Evolutionary conservation across 352 stramenopile genomes (phyloP).

Genomic region (Phytophthora citricola): DNA sequence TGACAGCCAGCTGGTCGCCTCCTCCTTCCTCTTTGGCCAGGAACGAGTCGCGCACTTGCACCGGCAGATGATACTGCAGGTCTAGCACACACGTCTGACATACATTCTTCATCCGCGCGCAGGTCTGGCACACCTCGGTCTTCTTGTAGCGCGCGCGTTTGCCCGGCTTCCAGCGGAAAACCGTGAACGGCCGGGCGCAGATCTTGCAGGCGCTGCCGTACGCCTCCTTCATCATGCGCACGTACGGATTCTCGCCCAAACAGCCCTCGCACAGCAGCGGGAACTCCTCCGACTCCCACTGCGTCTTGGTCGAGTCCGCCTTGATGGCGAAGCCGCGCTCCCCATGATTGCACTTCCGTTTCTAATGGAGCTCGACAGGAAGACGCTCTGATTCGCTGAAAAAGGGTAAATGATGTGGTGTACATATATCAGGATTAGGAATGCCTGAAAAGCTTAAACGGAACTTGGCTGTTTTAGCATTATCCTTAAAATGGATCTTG

Average conservation of each 20-base stretch:
- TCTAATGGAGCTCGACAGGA: not conserved
- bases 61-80: conserved; percentile 97
- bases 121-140: conserved; percentile 98
- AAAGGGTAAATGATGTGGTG: not conserved
- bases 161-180: conserved; percentile 98
- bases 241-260: conserved; percentile 99
- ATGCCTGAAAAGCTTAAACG: not conserved
- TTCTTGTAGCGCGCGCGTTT: conserved; percentile 98
- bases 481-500: too few species aligned
- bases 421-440: too few species aligned
- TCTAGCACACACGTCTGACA: conserved; percentile 99
- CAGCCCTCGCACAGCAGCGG: conserved; percentile 98
- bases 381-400: conserved; percentile 24
- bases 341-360: conserved; percentile 47
- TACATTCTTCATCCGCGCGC: conserved; percentile 99
- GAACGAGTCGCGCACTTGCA: conserved; percentile 95
- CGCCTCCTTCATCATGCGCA: conserved; percentile 98
- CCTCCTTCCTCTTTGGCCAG: conserved; percentile 53
- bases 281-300: conserved; percentile 96
- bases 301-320: conserved; percentile 85
- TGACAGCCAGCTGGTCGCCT: conserved; percentile 51
- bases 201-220: conserved; percentile 98
- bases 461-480: not conserved
- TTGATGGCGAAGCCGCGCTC: conserved; percentile 91
- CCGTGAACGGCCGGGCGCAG: conserved; percentile 97